Evolutionary conservation across 1,284 basidiomycete genomes (phyloP), one percentile per base, ranked within the genome.

Genomic region (Cutaneotrichosporon sp.): DNA sequence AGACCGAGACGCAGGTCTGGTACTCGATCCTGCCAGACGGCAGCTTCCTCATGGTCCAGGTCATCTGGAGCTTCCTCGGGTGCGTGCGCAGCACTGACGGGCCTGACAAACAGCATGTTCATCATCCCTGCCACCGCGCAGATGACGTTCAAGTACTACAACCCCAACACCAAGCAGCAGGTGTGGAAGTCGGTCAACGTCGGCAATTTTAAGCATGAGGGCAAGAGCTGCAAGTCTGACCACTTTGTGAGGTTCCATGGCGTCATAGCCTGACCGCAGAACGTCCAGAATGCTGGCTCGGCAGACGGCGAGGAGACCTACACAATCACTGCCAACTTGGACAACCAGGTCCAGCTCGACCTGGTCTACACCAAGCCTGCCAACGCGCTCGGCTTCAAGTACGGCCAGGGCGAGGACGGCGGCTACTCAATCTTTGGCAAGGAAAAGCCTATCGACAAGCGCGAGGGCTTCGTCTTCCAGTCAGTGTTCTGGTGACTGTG

Each of bases 41-140:
- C 5, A 86, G 86, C 30, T 86, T 88, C 62, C 70, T 97, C 68
- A 90, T 92, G 86, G 89, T 87, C 73, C 96, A 99, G 82, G 86
- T 99, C 67, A 98, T 99, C 75, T 94, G 97, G 84, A 96, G 93
- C 3, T 85, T 90, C 55, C 87, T 96, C 61, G 97, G 97, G 94
- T 96, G 74, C 7, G 49, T 31, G 5, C 85, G 60, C 30, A 31
- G 34, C 11, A 60, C 63, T 57, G 36, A 13, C 49, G 21, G 21
- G 30, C 10, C 38, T 57, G 31, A 57, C 56, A 18, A 22, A 3
- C 60, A 81, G 80, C 11, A 68, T 82, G 57, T 74, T 79, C 66
- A 59, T 81, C 60, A 69, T 82, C 11, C 80, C 81, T 74, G 94
- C 96, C 7, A 92, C 91, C 47, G 89, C 97, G 72, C 97, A 99